Base-by-base conservation (phyloP, 164 flowering plant genomes). In the Liquidambar formosana region DNA sequence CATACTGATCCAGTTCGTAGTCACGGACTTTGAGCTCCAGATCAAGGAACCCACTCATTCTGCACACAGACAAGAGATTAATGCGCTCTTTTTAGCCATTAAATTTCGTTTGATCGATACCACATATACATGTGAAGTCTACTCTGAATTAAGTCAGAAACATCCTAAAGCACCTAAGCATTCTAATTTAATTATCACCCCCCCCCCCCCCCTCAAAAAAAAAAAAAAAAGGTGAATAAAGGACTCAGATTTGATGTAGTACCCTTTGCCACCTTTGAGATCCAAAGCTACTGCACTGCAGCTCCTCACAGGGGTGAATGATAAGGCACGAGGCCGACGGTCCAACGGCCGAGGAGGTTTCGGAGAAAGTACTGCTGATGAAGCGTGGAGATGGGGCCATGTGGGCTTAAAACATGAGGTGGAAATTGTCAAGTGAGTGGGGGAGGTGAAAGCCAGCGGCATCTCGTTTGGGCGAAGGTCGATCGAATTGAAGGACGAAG, bases 1-100 rank as follows among this genome's bases (percentile, higher is more conserved):
- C 99, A 78, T 85, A 94, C 73, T 95, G 99, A 84, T 95, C 97
- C 63, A 89, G 76, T 76, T 93, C 97, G 76, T 95, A 93, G 66
- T 91, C 97, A 1, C 96, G 88, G 44, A 95, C 99, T 76, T 93
- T 85, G 38, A 95, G 89, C 75, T 91, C 93, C 28, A 91, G 79
- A 10, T 92, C 88, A 54, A 80, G 68, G 53, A 85, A 91, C 8
- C 71, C 78, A 57, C 76, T 77, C 96, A 88, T 93, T 71, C 97
- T 95, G 84, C 73, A 67, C 44, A 62, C 27, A n/a, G 41, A 22
- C 19, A 61, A n/a, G 16, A 33, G 28, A 21, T n/a, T n/a, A 43
- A 11, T 9, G 41, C 4, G 6, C 41, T 33, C 6, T 2, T 33
- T 33, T 33, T 33, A 33, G 4, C 41, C 2, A 33, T 33, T 33